A percentile compares a stretch with the other conserved stretches of the same genome.
Evolutionary conservation across 805 yeast genomes (phyloP).

Genomic region (Kodamaea leandrae): DNA sequence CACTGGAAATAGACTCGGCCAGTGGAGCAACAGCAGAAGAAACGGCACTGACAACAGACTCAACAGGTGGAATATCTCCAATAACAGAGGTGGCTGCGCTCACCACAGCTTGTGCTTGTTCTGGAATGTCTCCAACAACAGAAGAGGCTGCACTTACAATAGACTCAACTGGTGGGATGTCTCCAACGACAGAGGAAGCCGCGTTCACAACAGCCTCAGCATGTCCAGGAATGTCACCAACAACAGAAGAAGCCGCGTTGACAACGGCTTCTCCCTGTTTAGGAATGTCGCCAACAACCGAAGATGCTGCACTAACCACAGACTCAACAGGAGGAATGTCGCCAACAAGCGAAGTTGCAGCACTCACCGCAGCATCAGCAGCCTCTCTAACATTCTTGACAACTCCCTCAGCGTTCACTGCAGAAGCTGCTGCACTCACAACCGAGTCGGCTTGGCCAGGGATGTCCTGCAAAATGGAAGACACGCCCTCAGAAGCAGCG

Average conservation of each 20-base stretch:
- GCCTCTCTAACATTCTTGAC: conserved; percentile 7
- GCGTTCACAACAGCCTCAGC: not conserved
- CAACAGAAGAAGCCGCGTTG: not conserved
- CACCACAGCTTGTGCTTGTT: not conserved
- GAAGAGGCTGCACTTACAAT: not conserved
- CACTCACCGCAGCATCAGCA: not conserved
- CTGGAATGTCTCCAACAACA: not conserved
- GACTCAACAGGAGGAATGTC: not conserved
- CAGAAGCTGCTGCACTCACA: not conserved
- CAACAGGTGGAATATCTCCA: not conserved
- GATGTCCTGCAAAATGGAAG: not conserved
- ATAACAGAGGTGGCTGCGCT: not conserved
- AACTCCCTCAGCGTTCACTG: not conserved
- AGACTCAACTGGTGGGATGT: not conserved
- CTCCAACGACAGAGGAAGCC: not conserved
- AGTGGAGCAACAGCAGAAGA: not conserved
- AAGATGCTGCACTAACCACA: not conserved
- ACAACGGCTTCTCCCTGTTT: not conserved
- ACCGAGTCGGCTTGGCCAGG: not conserved
- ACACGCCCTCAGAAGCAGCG: not conserved
- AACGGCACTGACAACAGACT: not conserved
- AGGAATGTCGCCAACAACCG: not conserved
- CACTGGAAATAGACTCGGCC: not conserved
- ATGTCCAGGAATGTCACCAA: not conserved
- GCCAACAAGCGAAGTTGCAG: not conserved